Evolutionary conservation across 2,329 filamentous ascomycete genomes (phyloP), one percentile per base, ranked within the genome.

Genomic region (Cryphonectria radicalis): DNA sequence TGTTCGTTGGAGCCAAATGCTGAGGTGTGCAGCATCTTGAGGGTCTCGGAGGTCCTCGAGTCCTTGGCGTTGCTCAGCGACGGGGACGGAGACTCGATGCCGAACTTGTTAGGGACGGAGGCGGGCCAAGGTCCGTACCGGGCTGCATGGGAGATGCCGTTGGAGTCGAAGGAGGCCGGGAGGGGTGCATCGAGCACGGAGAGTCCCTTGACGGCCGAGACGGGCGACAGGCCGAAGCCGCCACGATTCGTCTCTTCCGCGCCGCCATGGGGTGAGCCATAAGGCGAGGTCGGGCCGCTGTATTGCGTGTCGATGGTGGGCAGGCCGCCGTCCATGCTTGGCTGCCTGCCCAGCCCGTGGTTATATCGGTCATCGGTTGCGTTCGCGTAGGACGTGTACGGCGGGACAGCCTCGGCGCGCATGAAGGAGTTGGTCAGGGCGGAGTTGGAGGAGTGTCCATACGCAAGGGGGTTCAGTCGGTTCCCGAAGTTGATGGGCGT

Each of bases 161-260:
- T 96, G 76, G 94, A 97, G 81, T 98, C 96, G 80, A 98, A 98
- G 0, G 95, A 98, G 11, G 95, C 93, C 1, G 96, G 96, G 11
- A 98, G 88, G 22, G 94, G 94, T 2, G 94, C 96, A 82, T 98
- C 95, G 74, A 98, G 88, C 19, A 97, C 93, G n/a, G 93, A 96
- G n/a, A 97, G 80, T 3, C 88, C 89, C 76, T 89, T 91, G 68
- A 89, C 89, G 76, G 89, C 89, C 59, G 86, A 84, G 66, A 88
- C 88, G 0, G 95, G 94, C 19, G 95, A 97, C 67, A 96, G 88
- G 35, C 92, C 92, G 55, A 95, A 86, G n/a, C 92, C 90, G 43
- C 88, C 84, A 46, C 62, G 62, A n/a, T 88, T 84, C 17, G 83
- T 76, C 64, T 88, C 85, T 72, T 91, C 88, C 70, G 46, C 46